These are phyloP conservation scores for Allium fistulosum DNA, from an alignment of 106 monocot genomes.

Conservation along the genomic window DNA sequence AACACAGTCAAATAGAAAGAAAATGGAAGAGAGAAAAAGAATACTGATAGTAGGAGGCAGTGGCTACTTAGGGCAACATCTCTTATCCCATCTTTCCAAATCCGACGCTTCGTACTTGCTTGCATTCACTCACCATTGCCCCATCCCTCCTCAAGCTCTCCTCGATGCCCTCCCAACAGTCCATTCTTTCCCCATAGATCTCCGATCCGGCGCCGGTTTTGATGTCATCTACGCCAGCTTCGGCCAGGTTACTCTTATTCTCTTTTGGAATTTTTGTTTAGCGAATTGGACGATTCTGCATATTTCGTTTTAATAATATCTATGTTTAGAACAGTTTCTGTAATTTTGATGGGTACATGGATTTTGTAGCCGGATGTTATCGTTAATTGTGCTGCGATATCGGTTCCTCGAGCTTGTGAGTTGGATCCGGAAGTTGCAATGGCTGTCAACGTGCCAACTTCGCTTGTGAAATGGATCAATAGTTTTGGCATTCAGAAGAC, in stretches of 20 bases:
- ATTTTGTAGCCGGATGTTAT: conserved; percentile 66
- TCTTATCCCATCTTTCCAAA: conserved; percentile 35
- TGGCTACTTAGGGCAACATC: conserved; percentile 89
- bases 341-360: too few relatives aligned
- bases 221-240: conserved; percentile 48
- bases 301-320: too few relatives aligned
- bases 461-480: conserved; percentile 66
- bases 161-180: conserved; percentile 36
- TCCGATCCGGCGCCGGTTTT: conserved; percentile 60
- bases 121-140: conserved; percentile 86
- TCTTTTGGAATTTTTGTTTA: too few relatives aligned
- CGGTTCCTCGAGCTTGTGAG: conserved; percentile 82
- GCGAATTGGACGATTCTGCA: too few relatives aligned
- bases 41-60: conserved; percentile 84
- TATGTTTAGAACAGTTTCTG: too few relatives aligned
- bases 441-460: conserved; percentile 71
- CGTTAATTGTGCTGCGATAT: conserved; percentile 87
- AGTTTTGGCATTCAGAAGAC: conserved; percentile 30
- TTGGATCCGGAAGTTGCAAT: conserved; percentile 59
- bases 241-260: conserved; percentile 45
- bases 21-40: conserved; percentile 33
- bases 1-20: too few relatives aligned
- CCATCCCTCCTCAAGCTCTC: conserved; percentile 50
- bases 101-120: conserved; percentile 27
- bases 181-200: conserved; percentile 56